phyloP scores from a whole-genome alignment of 805 yeast genomes.

The Hanseniaspora lachancei region DNA sequence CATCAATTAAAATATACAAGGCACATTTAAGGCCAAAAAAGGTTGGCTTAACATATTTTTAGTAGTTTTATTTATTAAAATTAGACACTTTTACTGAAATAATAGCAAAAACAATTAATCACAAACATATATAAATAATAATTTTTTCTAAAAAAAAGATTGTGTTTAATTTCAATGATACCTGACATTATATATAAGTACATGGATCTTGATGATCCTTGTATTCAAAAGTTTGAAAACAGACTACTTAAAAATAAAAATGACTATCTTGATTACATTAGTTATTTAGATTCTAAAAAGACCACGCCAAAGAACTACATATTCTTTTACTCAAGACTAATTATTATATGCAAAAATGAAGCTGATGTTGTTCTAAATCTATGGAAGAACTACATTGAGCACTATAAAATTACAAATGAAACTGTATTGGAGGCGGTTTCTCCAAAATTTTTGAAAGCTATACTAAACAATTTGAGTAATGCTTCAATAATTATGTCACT shows the following conservation, averaged over 20 bases:
- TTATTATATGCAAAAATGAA: background rate
- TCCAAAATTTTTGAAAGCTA: background rate
- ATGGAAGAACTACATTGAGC: background rate
- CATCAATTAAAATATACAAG: too few species aligned
- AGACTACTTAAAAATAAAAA: constrained; percentile 5
- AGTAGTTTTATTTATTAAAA: too few species aligned
- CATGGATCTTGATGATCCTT: background rate
- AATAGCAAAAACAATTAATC: background rate
- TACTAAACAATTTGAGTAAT: background rate
- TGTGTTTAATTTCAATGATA: background rate
- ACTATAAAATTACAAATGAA: background rate
- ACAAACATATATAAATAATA: background rate
- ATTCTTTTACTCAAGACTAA: background rate
- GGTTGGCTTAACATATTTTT: too few species aligned
- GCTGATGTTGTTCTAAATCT: background rate
- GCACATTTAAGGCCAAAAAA: too few species aligned
- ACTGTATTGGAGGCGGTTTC: background rate
- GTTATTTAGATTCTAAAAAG: background rate
- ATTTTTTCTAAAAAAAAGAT: background rate
- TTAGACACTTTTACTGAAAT: too few species aligned
- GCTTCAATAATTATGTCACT: background rate
- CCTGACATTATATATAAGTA: background rate
- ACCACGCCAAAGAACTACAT: background rate
- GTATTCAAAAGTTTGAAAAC: background rate
- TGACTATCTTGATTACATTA: constrained; percentile 5